Conservation (phyloP, 257 asterid genomes). For the Jacaranda mimosifolia region DNA sequence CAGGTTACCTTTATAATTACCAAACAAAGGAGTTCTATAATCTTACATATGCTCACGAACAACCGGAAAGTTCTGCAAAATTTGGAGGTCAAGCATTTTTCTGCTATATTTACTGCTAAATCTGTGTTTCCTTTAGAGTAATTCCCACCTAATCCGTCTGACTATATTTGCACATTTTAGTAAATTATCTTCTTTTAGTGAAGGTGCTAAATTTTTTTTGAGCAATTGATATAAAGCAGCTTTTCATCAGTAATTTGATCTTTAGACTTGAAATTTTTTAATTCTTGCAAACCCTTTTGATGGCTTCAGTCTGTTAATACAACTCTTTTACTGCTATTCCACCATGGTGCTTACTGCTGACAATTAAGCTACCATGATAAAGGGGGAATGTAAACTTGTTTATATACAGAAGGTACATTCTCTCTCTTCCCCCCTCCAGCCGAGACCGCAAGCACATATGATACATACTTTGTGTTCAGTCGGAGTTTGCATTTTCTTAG, state of each 20-base stretch:
- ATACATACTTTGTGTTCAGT: neutral
- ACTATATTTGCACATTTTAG: neutral
- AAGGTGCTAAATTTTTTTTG: neutral
- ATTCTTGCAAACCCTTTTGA: neutral
- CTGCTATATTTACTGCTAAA: slow-evolving; percentile 5
- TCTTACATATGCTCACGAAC: slow-evolving; percentile 95
- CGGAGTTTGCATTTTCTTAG: neutral
- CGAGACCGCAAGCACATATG: neutral
- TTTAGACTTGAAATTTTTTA: neutral
- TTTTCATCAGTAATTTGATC: slow-evolving; percentile 3
- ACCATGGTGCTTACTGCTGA: slow-evolving; percentile 20
- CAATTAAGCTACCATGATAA: slow-evolving; percentile 14
- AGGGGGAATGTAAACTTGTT: slow-evolving; percentile 11
- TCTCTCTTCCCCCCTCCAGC: no score
- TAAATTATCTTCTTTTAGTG: slow-evolving; percentile 27
- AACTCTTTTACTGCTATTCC: neutral
- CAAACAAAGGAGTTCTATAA: slow-evolving; percentile 96
- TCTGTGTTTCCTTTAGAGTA: slow-evolving; percentile 5
- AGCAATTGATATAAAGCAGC: slow-evolving; percentile 10
- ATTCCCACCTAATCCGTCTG: slow-evolving; percentile 22
- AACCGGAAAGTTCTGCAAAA: slow-evolving; percentile 88
- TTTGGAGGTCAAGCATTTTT: slow-evolving; percentile 78
- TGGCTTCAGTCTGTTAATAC: neutral
- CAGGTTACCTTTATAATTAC: slow-evolving; percentile 96
- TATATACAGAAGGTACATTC: neutral